phyloP scores from a whole-genome alignment of 805 yeast species.

The Candida nemodendra region DNA sequence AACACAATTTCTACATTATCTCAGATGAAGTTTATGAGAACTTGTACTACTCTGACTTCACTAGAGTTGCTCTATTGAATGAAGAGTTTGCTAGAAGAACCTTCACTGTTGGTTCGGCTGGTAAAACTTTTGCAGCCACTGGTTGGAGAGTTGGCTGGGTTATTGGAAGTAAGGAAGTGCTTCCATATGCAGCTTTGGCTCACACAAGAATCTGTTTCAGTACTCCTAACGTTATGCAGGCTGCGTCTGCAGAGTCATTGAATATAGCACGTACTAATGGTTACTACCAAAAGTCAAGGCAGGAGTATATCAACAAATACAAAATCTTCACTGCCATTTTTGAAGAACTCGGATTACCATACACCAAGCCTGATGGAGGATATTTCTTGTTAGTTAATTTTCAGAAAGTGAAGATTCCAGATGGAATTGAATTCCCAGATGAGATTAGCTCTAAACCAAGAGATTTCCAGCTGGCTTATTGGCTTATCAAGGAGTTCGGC shows the following conservation, averaged over 20 bases:
- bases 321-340: constrained; percentile 70
- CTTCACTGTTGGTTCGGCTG: constrained; percentile 93
- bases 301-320: constrained; percentile 69
- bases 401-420: constrained; percentile 76
- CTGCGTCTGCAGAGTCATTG: constrained; percentile 82
- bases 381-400: constrained; percentile 90
- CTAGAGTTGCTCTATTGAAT: constrained; percentile 78
- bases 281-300: constrained; percentile 71
- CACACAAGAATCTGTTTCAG: constrained; percentile 94
- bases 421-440: constrained; percentile 59
- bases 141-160: constrained; percentile 99
- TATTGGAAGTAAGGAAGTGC: constrained; percentile 78
- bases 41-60: constrained; percentile 69
- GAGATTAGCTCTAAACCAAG: constrained; percentile 67
- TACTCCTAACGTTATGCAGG: constrained; percentile 89
- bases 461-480: constrained; percentile 86
- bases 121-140: constrained; percentile 97
- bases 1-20: constrained; percentile 76
- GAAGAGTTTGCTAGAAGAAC: constrained; percentile 81
- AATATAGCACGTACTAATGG: constrained; percentile 54
- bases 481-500: constrained; percentile 90
- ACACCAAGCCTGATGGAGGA: constrained; percentile 90
- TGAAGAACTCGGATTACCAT: constrained; percentile 85
- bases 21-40: constrained; percentile 97
- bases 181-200: constrained; percentile 81